Evolutionary conservation across 306 rosid species (phyloP), one percentile per base, ranked within the genome.

Genomic region (Trifolium repens): DNA sequence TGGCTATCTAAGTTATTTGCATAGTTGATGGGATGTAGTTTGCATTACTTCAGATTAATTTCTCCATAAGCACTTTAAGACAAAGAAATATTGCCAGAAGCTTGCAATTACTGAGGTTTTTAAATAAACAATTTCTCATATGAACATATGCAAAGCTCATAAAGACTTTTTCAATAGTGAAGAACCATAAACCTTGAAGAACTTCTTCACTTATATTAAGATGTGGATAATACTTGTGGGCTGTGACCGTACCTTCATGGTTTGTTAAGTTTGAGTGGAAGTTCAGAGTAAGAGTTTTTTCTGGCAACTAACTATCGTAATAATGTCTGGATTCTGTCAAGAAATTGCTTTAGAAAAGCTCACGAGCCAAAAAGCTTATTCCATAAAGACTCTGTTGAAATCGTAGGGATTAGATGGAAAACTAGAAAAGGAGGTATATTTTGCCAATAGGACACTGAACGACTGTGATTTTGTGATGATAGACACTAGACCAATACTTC

Each of bases 291-390:
- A 12, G 65, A 16, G 39, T 32, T 26, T 58, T 58, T 5, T 59
- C n/a, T 59, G 67, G 19, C 43, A 32, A 32, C 35, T 32, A 32
- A 32, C 67, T 61, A 11, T 32, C n/a, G 32, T 61, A 14, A 15
- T 34, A 14, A 34, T n/a, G 16, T 7, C 49, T 62, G 57, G 60
- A 30, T 19, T 12, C 5, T 32, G 35, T 32, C 1, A 32, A 32
- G 35, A 32, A 32, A 30, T 16, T 72, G 16, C 43, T 72, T 58
- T 26, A 2, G 50, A 47, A 62, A 74, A 62, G 78, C 37, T 62
- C 39, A 43, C 17, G 5, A 46, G 61, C 15, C 39, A 17, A 43
- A 19, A 60, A 30, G 32, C 60, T n/a, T 60, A 63, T 59, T 60
- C 60, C 17, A 12, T 26, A 24, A 58, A 37, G 16, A 58, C 39